These are phyloP conservation scores for Yamadazyma triangularis DNA, from an alignment of 1,139 yeast species.

Conservation along the genomic window DNA sequence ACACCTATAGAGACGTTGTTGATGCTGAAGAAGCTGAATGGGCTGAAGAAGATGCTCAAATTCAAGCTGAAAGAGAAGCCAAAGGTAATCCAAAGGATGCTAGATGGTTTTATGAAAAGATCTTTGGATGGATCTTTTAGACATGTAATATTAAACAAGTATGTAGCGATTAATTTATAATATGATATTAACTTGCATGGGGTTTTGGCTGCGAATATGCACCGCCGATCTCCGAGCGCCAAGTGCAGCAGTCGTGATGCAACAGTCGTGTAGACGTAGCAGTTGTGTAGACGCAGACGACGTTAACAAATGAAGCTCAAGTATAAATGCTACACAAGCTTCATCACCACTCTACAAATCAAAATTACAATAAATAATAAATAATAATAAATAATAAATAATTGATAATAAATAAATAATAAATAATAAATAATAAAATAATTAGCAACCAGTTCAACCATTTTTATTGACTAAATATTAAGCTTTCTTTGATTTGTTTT, in stretches of 20 bases:
- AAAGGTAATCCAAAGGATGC: slow-evolving; percentile 38
- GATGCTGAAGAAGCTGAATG: slow-evolving; percentile 65
- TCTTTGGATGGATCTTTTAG: slow-evolving; percentile 35
- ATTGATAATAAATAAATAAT: slow-evolving; percentile 5
- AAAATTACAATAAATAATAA: slow-evolving; percentile 6
- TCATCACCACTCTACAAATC: no score
- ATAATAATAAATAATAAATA: slow-evolving; percentile 4
- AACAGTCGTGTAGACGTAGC: background rate
- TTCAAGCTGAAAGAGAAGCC: slow-evolving; percentile 43
- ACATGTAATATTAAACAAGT: no score
- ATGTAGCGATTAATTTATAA: no score
- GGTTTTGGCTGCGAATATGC: background rate
- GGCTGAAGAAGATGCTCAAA: slow-evolving; percentile 41
- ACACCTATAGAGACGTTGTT: slow-evolving; percentile 58
- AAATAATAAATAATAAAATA: slow-evolving; percentile 3
- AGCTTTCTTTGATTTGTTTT: slow-evolving; percentile 8
- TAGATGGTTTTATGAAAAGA: slow-evolving; percentile 54
- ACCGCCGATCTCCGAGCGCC: no score
- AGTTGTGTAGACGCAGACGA: no score
- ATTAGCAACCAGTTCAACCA: no score
- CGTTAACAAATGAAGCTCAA: no score
- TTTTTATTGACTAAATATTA: no score
- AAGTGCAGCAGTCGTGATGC: no score
- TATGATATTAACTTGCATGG: no score
- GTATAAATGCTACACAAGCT: no score